phyloP scores from a whole-genome alignment of 2,329 filamentous ascomycete genomes.

The Fusarium chlamydosporum region DNA sequence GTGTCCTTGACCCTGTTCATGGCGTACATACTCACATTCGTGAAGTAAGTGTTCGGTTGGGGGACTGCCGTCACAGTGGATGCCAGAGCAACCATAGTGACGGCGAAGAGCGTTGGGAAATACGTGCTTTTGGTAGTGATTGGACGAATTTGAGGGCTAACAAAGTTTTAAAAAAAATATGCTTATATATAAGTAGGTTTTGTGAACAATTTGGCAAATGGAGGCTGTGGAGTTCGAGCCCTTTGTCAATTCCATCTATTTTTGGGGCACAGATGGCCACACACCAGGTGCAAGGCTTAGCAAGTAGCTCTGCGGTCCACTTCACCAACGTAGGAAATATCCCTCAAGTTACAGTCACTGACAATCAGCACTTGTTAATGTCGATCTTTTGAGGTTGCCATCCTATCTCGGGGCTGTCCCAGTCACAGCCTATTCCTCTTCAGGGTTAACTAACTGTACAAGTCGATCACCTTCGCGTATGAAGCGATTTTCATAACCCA shows the following conservation, averaged over 20 bases:
- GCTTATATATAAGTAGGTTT: not conserved
- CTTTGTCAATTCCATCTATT: not conserved
- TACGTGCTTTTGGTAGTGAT: not conserved
- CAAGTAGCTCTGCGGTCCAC: not conserved
- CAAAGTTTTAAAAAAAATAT: not conserved
- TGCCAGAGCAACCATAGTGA: not conserved
- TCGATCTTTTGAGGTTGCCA: not conserved
- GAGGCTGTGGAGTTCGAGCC: no score
- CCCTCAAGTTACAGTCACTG: not conserved
- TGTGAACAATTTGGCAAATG: no score
- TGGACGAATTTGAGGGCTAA: not conserved
- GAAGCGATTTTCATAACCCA: no score
- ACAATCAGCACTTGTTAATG: slow-evolving; percentile 8
- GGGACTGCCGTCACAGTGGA: not conserved
- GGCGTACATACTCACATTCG: slow-evolving; percentile 10
- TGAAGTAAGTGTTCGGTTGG: not conserved
- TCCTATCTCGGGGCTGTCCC: not conserved
- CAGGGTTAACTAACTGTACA: not conserved
- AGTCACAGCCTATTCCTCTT: not conserved
- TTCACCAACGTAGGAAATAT: not conserved
- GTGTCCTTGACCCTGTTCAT: no score
- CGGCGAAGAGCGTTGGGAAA: not conserved
- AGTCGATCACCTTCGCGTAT: not conserved
- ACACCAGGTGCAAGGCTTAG: no score
- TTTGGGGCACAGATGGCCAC: not conserved